Conservation (phyloP, 2,329 filamentous ascomycete species). For the Ophioceras dolichostomum region DNA sequence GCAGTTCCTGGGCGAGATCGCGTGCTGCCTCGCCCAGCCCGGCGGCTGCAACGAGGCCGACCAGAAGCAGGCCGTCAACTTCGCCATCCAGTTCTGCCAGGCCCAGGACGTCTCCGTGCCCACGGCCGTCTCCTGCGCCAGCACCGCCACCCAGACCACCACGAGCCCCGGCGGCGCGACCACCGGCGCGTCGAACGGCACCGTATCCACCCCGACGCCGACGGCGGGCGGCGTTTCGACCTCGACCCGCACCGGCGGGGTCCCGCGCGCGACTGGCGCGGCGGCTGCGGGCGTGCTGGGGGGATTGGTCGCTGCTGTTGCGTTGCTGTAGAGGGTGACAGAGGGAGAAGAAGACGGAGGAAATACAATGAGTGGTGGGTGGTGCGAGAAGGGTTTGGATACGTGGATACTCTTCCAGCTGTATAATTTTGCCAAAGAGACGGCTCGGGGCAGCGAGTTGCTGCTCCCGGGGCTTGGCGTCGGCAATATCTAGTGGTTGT, state of each 20-base stretch:
- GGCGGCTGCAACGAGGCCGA: conserved; percentile 15
- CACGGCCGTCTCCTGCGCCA: conserved; percentile 15
- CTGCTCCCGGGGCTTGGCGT: too few relatives aligned
- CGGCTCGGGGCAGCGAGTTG: too few relatives aligned
- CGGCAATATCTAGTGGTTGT: too few relatives aligned
- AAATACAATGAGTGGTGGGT: not conserved
- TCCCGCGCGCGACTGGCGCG: conserved; percentile 7
- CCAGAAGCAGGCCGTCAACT: conserved; percentile 17
- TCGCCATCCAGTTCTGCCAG: conserved; percentile 18
- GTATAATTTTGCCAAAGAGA: too few relatives aligned
- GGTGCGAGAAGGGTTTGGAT: not conserved
- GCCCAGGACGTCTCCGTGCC: conserved; percentile 20
- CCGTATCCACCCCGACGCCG: conserved; percentile 5
- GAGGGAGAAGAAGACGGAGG: not conserved
- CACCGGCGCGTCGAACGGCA: conserved; percentile 4
- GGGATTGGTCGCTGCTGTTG: conserved; percentile 9
- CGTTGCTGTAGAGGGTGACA: conserved; percentile 8
- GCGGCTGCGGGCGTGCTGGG: conserved; percentile 9
- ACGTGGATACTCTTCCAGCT: too few relatives aligned
- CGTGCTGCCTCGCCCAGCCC: conserved; percentile 19
- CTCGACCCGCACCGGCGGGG: conserved; percentile 4
- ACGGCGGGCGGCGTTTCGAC: conserved; percentile 2
- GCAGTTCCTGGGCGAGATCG: conserved; percentile 25
- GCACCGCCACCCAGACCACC: conserved; percentile 4
- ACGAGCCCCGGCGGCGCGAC: not conserved